Evolutionary conservation across 2,329 filamentous ascomycete genomes (phyloP).

Genomic region (Phialemoniopsis sp.): DNA sequence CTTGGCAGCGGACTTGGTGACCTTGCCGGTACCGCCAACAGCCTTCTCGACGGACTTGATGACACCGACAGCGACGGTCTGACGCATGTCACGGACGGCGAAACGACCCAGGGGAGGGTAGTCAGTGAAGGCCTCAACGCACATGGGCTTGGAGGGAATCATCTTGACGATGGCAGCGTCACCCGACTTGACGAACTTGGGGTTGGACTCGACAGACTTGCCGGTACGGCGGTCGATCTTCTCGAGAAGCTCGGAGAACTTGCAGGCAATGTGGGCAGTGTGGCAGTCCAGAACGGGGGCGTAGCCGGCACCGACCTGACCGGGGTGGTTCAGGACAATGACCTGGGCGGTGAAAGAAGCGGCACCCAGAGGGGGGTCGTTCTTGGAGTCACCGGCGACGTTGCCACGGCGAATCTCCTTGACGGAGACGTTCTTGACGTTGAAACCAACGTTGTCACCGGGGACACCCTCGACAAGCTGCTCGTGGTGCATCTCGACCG

Average conservation of each 20-base stretch:
- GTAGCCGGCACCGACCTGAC: conserved; percentile 98
- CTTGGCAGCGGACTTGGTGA: conserved; percentile 70
- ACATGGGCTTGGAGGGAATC: conserved; percentile 99
- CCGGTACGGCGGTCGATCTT: conserved; percentile 99
- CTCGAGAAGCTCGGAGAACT: conserved; percentile 98
- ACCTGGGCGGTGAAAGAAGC: conserved; percentile 99
- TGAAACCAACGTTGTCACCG: conserved; percentile 99
- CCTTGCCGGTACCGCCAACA: conserved; percentile 54
- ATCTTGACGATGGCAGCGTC: conserved; percentile 99
- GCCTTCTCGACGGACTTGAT: conserved; percentile 82
- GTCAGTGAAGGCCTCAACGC: conserved; percentile 99
- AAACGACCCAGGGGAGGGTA: conserved; percentile 99
- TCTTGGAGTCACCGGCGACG: conserved; percentile 99
- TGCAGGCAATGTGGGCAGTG: conserved; percentile 99
- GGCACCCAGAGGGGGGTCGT: conserved; percentile 85
- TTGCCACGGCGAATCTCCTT: conserved; percentile 99
- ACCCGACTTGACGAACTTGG: conserved; percentile 99
- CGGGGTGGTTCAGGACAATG: conserved; percentile 99
- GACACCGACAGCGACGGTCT: conserved; percentile 90
- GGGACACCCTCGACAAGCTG: conserved; percentile 92
- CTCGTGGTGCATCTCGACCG: conserved; percentile 99
- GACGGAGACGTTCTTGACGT: conserved; percentile 99
- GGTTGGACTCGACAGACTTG: conserved; percentile 85
- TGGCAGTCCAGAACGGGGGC: conserved; percentile 99
- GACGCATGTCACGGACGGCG: conserved; percentile 98